Evolutionary conservation across 2,329 filamentous ascomycete species (phyloP), one percentile per base, ranked within the genome.

Genomic region (Calonectria pseudoturangicola): DNA sequence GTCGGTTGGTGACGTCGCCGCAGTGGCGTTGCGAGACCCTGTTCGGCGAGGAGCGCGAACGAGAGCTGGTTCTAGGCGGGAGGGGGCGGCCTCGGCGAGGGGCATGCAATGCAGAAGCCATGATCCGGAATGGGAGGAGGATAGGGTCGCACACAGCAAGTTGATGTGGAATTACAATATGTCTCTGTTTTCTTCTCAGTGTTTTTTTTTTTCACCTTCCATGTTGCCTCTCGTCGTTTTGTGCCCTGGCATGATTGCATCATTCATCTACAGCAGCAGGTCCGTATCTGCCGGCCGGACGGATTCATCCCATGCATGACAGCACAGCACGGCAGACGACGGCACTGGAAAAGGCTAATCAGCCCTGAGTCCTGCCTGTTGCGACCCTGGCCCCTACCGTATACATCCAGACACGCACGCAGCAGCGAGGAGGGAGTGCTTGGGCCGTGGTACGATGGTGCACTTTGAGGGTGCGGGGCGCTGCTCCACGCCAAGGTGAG

Each of bases 1-100:
- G 74, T 21, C 66, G 64, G 58, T 65, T 56, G 77, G 77, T 79
- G 77, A 78, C 77, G 77, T 79, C 79, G 72, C 66, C 67, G 30
- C 41, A 63, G 76, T 78, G 76, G 76, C 76, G 76, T 73, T 68
- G 74, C 56, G 51, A 72, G 62, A 41, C 64, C 66, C 64, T 70
- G 60, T 70, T 60, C 72, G 74, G 68, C 58, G 69, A 48, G 48
- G 60, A 28, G 48, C 28, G 33, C 45, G 48, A 60, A 36, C 8
- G 33, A 18, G 18, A 28, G 67, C 63, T 62, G 47, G 54, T 27
- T 60, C 33, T 21, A 16, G 21, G 33, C 33, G 6, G 21, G 21
- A 27, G n/a, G 33, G 33, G n/a, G 33, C 33, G 21, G 30, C 33
- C 36, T 58, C 5, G 18, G 47, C 33, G 18, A 39, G 54, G 41